Percentiles rank a stretch among this genome's conserved stretches.
Evolutionary conservation across 768 basidiomycete species (phyloP).

Genomic region (Goffeauzyma gilvescens): DNA sequence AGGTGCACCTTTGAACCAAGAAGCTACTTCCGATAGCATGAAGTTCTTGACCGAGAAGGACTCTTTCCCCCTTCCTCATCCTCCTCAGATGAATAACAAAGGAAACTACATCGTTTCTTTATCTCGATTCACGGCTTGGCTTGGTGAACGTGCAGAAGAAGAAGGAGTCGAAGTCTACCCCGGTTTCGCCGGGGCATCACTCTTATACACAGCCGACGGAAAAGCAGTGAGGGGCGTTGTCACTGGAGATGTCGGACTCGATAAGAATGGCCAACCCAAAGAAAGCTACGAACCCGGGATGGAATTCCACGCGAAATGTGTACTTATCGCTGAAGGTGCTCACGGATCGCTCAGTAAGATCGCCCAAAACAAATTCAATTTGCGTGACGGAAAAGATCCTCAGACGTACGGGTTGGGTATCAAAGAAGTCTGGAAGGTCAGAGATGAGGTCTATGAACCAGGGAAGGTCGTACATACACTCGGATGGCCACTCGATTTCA

Average conservation of each 20-base stretch:
- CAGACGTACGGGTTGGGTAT: conserved; percentile 93
- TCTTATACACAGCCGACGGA: conserved; percentile 52
- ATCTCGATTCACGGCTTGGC: conserved; percentile 73
- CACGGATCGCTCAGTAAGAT: conserved; percentile 79
- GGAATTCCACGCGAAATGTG: conserved; percentile 81
- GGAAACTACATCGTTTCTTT: conserved; percentile 87
- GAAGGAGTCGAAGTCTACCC: conserved; percentile 88
- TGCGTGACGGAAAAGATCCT: conserved; percentile 51
- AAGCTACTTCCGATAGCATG: conserved; percentile 64
- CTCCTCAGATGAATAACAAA: conserved; percentile 88
- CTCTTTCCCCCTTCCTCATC: conserved; percentile 73
- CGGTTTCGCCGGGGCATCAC: conserved; percentile 77
- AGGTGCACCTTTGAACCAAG: conserved; percentile 62
- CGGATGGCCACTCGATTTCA: conserved; percentile 71
- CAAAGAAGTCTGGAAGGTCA: conserved; percentile 93
- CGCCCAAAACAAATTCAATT: conserved; percentile 51
- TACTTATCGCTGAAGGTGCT: conserved; percentile 82
- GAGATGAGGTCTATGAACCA: conserved; percentile 43
- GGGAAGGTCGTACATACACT: conserved; percentile 82
- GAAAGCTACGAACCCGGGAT: conserved; percentile 86
- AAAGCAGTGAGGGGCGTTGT: conserved; percentile 53
- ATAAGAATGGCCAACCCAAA: conserved; percentile 55
- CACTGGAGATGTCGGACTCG: conserved; percentile 87
- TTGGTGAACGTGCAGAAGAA: conserved; percentile 61
- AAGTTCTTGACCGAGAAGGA: conserved; percentile 53